Percentiles rank a stretch among this genome's conserved stretches.
These are phyloP conservation scores for Naumovozyma castellii DNA, from an alignment of 805 yeast genomes.

Conservation along the genomic window DNA sequence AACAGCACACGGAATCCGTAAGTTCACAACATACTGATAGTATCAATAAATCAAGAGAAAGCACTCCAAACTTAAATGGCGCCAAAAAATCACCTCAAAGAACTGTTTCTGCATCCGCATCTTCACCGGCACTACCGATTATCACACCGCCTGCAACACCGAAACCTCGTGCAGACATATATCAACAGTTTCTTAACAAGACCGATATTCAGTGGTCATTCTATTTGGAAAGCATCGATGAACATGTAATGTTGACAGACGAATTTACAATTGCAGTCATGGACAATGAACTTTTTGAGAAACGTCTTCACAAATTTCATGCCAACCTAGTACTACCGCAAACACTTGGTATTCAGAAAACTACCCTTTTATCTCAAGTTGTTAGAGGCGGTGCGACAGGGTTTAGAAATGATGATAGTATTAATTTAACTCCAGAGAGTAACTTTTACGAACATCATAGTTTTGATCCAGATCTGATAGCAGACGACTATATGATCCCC, in stretches of 20 bases:
- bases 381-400: slow-evolving; percentile 37
- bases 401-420: slow-evolving; percentile 27
- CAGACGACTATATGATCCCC: slow-evolving; percentile 14
- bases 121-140: slow-evolving; percentile 1
- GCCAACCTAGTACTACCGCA: slow-evolving; percentile 47
- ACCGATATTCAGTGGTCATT: slow-evolving; percentile 52
- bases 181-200: slow-evolving; percentile 29
- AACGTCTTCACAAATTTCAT: slow-evolving; percentile 33
- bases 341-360: slow-evolving; percentile 19
- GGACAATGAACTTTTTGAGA: slow-evolving; percentile 44
- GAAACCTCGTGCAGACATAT: not conserved
- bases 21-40: too few species aligned
- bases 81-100: slow-evolving; percentile 1
- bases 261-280: slow-evolving; percentile 39
- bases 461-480: slow-evolving; percentile 13
- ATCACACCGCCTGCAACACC: not conserved
- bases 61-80: not conserved
- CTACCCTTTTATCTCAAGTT: slow-evolving; percentile 35
- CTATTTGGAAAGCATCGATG: slow-evolving; percentile 45
- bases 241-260: slow-evolving; percentile 51
- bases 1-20: too few species aligned
- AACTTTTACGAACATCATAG: slow-evolving; percentile 22
- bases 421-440: slow-evolving; percentile 19
- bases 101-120: not conserved
- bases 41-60: not conserved